Percentiles rank a stretch among this genome's conserved stretches.
These are phyloP conservation scores for Podila verticillata DNA, from an alignment of 192 early-diverging fungal genomes.

Conservation along the genomic window DNA sequence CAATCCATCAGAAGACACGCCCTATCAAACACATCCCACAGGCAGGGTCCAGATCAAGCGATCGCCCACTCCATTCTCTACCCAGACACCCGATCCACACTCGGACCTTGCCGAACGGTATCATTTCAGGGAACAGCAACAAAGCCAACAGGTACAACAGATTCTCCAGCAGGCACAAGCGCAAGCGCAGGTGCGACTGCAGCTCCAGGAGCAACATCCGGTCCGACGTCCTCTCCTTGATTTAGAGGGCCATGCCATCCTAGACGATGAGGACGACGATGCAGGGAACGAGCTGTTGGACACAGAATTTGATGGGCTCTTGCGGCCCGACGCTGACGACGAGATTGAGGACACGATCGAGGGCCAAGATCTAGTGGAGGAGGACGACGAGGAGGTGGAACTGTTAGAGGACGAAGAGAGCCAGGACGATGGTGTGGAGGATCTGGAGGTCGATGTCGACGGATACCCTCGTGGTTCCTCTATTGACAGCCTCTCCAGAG, in stretches of 20 bases:
- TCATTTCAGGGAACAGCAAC: too few relatives aligned
- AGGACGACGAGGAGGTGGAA: constrained; percentile 22
- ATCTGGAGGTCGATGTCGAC: neutral
- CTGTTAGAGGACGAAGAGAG: neutral
- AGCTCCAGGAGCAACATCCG: neutral
- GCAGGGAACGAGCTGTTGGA: constrained; percentile 45
- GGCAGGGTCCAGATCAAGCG: neutral
- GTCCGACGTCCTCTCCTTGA: constrained; percentile 17
- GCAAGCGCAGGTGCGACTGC: neutral
- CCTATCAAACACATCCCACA: neutral
- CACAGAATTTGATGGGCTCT: constrained; percentile 25
- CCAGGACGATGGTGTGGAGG: constrained; percentile 3
- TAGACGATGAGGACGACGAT: constrained; percentile 44
- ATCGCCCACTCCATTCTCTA: neutral
- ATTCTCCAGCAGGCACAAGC: neutral
- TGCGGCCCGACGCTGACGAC: constrained; percentile 21
- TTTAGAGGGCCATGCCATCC: constrained; percentile 30
- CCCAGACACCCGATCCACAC: too few relatives aligned
- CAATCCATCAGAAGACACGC: neutral
- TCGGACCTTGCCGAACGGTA: too few relatives aligned
- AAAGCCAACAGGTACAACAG: neutral
- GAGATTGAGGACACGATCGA: constrained; percentile 32
- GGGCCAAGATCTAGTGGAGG: constrained; percentile 29
- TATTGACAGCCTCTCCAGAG: too few relatives aligned
- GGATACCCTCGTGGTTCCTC: too few relatives aligned